A percentile compares a stretch with the other conserved stretches of the same genome.
Evolutionary conservation across 352 stramenopile genomes (phyloP).

Genomic region (Phytophthora tentaculata): DNA sequence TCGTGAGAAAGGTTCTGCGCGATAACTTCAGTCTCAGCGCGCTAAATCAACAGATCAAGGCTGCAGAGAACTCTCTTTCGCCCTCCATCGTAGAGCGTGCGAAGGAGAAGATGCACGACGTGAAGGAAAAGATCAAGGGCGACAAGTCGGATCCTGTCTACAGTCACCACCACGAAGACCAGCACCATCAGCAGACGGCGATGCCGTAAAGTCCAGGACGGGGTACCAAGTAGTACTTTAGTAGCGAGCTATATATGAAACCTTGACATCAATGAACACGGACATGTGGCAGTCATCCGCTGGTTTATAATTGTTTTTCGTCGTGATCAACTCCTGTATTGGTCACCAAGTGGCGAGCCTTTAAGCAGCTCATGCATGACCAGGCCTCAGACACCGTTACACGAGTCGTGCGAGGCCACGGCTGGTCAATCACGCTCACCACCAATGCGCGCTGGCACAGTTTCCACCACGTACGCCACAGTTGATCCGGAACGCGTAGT

Average conservation of each 20-base stretch:
- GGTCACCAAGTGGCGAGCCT: background rate
- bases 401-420: conserved; percentile 24
- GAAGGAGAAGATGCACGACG: conserved; percentile 36
- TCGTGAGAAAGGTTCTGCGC: conserved; percentile 29
- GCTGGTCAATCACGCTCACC: conserved; percentile 25
- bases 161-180: conserved; percentile 10
- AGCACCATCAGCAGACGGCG: conserved; percentile 7
- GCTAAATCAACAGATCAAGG: conserved; percentile 31
- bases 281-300: too few relatives aligned
- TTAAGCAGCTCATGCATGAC: too few relatives aligned
- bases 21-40: conserved; percentile 34
- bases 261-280: too few relatives aligned
- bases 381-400: too few relatives aligned
- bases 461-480: conserved; percentile 15
- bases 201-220: conserved; percentile 1
- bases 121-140: conserved; percentile 40
- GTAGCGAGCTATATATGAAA: background rate
- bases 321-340: background rate
- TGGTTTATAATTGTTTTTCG: background rate
- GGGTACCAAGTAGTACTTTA: background rate
- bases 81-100: conserved; percentile 38
- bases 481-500: conserved; percentile 29
- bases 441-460: conserved; percentile 12
- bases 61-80: conserved; percentile 29
- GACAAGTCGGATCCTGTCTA: conserved; percentile 26